Evolutionary conservation across 2,329 filamentous ascomycete species (phyloP).

Genomic region (Zasmidium angulare): DNA sequence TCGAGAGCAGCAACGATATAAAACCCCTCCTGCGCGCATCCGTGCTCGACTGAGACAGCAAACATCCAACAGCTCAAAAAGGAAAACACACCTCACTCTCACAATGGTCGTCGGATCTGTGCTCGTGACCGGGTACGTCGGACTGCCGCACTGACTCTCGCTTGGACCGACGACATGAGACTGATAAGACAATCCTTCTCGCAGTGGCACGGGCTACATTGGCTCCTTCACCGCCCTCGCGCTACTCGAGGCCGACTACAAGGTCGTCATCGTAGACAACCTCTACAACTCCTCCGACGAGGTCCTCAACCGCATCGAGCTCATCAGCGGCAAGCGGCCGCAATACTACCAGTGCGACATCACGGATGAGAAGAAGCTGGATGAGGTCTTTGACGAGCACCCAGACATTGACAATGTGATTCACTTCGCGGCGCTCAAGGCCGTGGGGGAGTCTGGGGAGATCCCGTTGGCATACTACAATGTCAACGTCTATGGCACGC

Average conservation of each 20-base stretch:
- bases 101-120: constrained; percentile 27
- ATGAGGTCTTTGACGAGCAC: constrained; percentile 84
- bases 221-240: constrained; percentile 94
- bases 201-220: constrained; percentile 96
- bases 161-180: not conserved
- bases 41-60: not conserved
- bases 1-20: not conserved
- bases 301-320: constrained; percentile 89
- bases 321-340: constrained; percentile 85
- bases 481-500: constrained; percentile 91
- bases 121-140: constrained; percentile 26
- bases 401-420: constrained; percentile 97
- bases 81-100: not conserved
- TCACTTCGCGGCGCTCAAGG: constrained; percentile 98
- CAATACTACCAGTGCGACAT: constrained; percentile 84
- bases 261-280: constrained; percentile 94
- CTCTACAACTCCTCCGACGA: constrained; percentile 96
- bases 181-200: constrained; percentile 14
- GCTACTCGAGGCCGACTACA: constrained; percentile 89
- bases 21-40: not conserved
- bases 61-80: not conserved
- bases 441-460: constrained; percentile 91
- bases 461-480: constrained; percentile 97
- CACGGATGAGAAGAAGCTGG: constrained; percentile 78
- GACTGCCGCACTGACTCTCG: not conserved